A percentile compares a stretch with the other conserved stretches of the same genome.
Conservation (phyloP, 2,329 filamentous ascomycete genomes). For the Phaeosphaeriaceae sp. region DNA sequence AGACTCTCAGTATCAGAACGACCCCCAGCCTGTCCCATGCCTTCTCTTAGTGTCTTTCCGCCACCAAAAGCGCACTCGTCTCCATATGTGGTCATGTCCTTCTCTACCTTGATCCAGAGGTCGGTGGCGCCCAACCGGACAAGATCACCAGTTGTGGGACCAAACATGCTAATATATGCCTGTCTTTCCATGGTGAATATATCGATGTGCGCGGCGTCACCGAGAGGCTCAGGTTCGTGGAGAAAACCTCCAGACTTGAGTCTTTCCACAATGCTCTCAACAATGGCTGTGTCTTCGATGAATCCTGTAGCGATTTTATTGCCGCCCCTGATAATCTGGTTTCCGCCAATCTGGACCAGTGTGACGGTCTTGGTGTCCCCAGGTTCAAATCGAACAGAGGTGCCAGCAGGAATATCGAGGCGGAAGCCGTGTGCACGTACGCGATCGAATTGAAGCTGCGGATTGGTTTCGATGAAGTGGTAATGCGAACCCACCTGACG, state of each 20-base stretch:
- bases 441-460: constrained; percentile 87
- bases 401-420: constrained; percentile 89
- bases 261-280: constrained; percentile 69
- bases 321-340: constrained; percentile 81
- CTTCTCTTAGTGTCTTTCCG: constrained; percentile 90
- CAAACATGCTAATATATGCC: constrained; percentile 88
- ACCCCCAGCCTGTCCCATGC: constrained; percentile 92
- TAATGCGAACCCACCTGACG: constrained; percentile 83
- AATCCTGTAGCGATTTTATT: constrained; percentile 78
- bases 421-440: constrained; percentile 81
- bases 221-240: constrained; percentile 72
- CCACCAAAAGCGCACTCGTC: constrained; percentile 97
- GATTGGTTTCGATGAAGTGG: constrained; percentile 95
- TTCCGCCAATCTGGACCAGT: constrained; percentile 85
- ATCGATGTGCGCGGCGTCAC: constrained; percentile 64
- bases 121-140: constrained; percentile 83
- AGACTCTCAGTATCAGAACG: constrained; percentile 74
- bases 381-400: constrained; percentile 91
- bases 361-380: constrained; percentile 91
- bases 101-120: constrained; percentile 89
- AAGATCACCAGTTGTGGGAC: constrained; percentile 87
- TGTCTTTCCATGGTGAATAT: constrained; percentile 75
- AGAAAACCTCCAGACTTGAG: constrained; percentile 78
- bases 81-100: constrained; percentile 82
- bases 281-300: constrained; percentile 68